Percentiles rank a stretch among this genome's conserved stretches.
Conservation (phyloP, 768 basidiomycete species). For the Calvatia gigantea region DNA sequence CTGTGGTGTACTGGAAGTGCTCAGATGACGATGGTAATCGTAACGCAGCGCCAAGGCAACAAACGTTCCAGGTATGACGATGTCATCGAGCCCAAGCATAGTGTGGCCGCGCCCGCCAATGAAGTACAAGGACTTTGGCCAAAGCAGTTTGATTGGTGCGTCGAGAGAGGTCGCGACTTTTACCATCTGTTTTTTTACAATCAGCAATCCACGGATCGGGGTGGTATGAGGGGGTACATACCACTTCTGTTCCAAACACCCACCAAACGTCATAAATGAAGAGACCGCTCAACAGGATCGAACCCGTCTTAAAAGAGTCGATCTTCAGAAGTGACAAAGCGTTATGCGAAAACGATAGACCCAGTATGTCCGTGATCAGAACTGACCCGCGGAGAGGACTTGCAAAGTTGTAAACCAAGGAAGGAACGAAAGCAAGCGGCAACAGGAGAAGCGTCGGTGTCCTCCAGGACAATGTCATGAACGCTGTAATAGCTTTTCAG, state of each 20-base stretch:
- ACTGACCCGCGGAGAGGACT: slow-evolving; percentile 50
- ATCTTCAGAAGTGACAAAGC: slow-evolving; percentile 76
- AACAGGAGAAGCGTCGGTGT: slow-evolving; percentile 55
- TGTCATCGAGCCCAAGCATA: slow-evolving; percentile 91
- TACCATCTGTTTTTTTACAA: slow-evolving; percentile 68
- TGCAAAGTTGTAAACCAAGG: slow-evolving; percentile 56
- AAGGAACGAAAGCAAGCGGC: slow-evolving; percentile 61
- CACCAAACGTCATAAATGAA: slow-evolving; percentile 95
- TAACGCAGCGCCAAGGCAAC: slow-evolving; percentile 84
- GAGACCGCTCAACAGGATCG: slow-evolving; percentile 75
- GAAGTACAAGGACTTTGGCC: slow-evolving; percentile 65
- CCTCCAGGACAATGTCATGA: slow-evolving; percentile 43
- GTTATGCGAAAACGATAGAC: slow-evolving; percentile 78
- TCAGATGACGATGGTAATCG: slow-evolving; percentile 52
- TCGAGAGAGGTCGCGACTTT: slow-evolving; percentile 88
- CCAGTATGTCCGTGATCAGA: slow-evolving; percentile 70
- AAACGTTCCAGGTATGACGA: slow-evolving; percentile 65
- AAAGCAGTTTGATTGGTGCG: slow-evolving; percentile 90
- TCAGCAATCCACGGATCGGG: not conserved
- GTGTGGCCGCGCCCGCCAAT: slow-evolving; percentile 60
- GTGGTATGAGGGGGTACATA: slow-evolving; percentile 32
- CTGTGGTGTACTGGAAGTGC: slow-evolving; percentile 21
- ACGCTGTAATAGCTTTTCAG: slow-evolving; percentile 21
- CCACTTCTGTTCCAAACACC: slow-evolving; percentile 88
- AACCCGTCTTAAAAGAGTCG: slow-evolving; percentile 88